Base-by-base conservation (phyloP, 2,329 filamentous ascomycete genomes). In the Elsinoe batatas region DNA sequence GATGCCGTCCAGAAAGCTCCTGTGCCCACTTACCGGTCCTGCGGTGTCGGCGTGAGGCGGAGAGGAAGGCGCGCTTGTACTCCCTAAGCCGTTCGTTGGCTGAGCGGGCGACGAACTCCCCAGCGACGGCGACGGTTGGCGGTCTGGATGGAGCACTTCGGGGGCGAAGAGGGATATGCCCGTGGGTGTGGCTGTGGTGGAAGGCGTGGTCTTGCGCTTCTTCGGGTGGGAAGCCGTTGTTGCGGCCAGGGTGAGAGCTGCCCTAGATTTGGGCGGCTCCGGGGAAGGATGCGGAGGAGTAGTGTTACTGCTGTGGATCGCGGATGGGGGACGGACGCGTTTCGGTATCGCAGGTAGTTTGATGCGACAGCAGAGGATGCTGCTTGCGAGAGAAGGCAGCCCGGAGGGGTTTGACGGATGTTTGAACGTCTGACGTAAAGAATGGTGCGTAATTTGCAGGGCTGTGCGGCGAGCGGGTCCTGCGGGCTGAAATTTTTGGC, bases 171-270 rank as follows among this genome's bases (percentile, higher is more conserved):
- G 59, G 18, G 56, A 56, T 15, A 17, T 17, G 35, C 11, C 33
- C 15, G 30, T 32, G 20, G 40, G 40, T 35, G 8, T 15, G 26
- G 11, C 32, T 17, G 47, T 35, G 8, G 32, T 38, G 47, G 47
- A 51, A 18, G 18, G 47, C 18, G 66, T 69, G 60, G 72, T 70
- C 71, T 72, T 75, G 60, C 72, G 71, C 68, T 74, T 75, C 70
- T 75, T 75, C 61, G 63, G 58, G 40, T 46, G 66, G 56, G 60
- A 60, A 54, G 60, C 60, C 60, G 60, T 61, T 36, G 57, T 62
- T 59, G 44, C 43, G 58, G 43, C 43, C 26, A 30, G 47, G 42
- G 56, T 37, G 57, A 59, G 57, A 59, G 58, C 59, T 59, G 58
- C 59, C 59, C 53, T 26, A 49, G 26, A n/a, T 49, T 50, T 44